These are phyloP conservation scores for Mycena albidolilacea DNA, from an alignment of 768 basidiomycete genomes.

Conservation along the genomic window DNA sequence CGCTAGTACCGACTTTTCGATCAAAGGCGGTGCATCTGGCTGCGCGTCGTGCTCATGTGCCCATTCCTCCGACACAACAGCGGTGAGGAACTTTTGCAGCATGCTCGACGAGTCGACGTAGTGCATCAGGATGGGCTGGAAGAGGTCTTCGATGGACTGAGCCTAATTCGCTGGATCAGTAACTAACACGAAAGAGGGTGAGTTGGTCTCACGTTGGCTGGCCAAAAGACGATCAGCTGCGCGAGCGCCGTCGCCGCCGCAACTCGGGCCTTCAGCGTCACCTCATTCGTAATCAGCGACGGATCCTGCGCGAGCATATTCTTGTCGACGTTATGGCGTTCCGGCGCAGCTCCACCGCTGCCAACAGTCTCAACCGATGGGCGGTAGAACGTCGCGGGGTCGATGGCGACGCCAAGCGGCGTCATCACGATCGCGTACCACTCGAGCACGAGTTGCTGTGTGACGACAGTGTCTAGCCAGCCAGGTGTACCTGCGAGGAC, in stretches of 20 bases:
- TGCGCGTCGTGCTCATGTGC: constrained; percentile 68
- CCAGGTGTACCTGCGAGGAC: constrained; percentile 63
- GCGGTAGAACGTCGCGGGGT: constrained; percentile 77
- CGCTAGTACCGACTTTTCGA: constrained; percentile 72
- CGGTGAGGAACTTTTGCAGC: constrained; percentile 90
- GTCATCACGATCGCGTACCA: constrained; percentile 95
- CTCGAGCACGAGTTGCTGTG: constrained; percentile 75
- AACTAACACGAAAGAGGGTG: constrained; percentile 9
- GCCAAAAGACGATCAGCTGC: constrained; percentile 77
- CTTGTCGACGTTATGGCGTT: constrained; percentile 96
- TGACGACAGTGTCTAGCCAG: constrained; percentile 67
- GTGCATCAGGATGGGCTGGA: constrained; percentile 81
- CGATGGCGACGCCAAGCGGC: constrained; percentile 86
- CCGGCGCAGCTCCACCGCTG: constrained; percentile 59
- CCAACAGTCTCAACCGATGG: constrained; percentile 60
- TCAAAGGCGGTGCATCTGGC: constrained; percentile 54
- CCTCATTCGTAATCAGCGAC: constrained; percentile 82
- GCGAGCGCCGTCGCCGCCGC: constrained; percentile 86
- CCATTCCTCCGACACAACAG: constrained; percentile 94
- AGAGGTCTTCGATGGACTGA: constrained; percentile 70
- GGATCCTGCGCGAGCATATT: constrained; percentile 94
- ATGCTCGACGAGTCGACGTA: constrained; percentile 92
- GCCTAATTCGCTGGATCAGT: constrained; percentile 39
- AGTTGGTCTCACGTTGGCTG: constrained; percentile 63
- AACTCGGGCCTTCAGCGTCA: constrained; percentile 84